phyloP scores from a whole-genome alignment of 306 rosid genomes.

The Elaeagnus macrophylla region DNA sequence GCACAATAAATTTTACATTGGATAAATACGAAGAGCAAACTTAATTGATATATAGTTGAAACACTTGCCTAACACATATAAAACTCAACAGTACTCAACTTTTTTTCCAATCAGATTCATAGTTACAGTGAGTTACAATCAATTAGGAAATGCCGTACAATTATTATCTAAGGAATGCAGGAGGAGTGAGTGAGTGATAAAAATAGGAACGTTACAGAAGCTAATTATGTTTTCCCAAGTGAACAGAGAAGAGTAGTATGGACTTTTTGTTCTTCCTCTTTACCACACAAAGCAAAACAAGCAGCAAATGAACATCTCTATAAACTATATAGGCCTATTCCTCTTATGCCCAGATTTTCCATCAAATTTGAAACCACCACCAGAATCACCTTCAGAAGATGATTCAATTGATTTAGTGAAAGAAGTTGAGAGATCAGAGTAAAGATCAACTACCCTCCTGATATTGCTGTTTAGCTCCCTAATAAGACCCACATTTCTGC shows the following conservation, averaged over 20 bases:
- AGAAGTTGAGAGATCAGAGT: slow-evolving; percentile 79
- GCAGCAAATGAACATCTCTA: slow-evolving; percentile 6
- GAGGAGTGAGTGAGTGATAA: slow-evolving; percentile 29
- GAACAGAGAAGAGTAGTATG: slow-evolving; percentile 10
- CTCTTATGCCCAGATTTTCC: slow-evolving; percentile 65
- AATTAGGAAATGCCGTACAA: slow-evolving; percentile 37
- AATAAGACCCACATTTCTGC: slow-evolving; percentile 81
- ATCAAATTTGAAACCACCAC: slow-evolving; percentile 67
- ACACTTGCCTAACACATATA: too few species aligned
- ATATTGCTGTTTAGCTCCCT: slow-evolving; percentile 89
- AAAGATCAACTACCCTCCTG: slow-evolving; percentile 86
- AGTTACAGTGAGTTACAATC: slow-evolving; percentile 40
- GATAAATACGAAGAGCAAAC: too few species aligned
- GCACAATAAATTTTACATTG: too few species aligned
- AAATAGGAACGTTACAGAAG: slow-evolving; percentile 31
- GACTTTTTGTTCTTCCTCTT: too few species aligned
- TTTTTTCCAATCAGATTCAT: slow-evolving; percentile 41
- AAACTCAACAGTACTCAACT: too few species aligned
- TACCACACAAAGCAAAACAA: slow-evolving; percentile 12
- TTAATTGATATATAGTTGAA: too few species aligned
- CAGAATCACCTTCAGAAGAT: slow-evolving; percentile 93
- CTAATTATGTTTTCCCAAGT: slow-evolving; percentile 21
- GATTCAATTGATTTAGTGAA: slow-evolving; percentile 82
- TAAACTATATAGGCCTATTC: slow-evolving; percentile 41
- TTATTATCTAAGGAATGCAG: slow-evolving; percentile 38